phyloP scores from a whole-genome alignment of 2,329 filamentous ascomycete species.

The Ceratocystis lukuohia region DNA sequence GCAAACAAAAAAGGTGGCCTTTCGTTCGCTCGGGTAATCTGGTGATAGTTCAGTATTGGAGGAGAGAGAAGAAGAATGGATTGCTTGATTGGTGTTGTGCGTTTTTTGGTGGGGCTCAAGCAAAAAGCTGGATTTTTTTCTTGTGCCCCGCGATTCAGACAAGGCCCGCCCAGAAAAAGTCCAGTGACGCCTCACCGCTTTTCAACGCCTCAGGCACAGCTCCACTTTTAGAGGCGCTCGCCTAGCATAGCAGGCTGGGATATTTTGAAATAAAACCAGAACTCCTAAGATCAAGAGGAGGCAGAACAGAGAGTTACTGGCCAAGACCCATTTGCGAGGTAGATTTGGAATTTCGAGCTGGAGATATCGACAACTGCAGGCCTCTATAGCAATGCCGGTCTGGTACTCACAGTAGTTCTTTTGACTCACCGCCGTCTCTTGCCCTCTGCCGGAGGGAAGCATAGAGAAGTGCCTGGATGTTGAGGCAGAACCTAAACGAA shows the following conservation, averaged over 20 bases:
- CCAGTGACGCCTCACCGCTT: not conserved
- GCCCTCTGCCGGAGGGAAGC: not conserved
- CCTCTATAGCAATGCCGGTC: too few species aligned
- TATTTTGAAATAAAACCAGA: not conserved
- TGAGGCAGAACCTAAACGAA: not conserved
- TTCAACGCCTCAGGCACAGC: conserved; percentile 11
- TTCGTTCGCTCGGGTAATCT: conserved; percentile 10
- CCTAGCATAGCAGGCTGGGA: not conserved
- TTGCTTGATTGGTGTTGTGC: conserved; percentile 19
- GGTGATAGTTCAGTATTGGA: conserved; percentile 18
- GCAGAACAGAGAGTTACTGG: not conserved
- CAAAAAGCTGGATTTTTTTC: conserved; percentile 20
- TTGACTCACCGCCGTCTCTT: too few species aligned
- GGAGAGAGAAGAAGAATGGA: conserved; percentile 16
- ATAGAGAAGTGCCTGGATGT: not conserved
- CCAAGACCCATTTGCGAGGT: too few species aligned
- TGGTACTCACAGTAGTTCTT: too few species aligned
- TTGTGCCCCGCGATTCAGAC: conserved; percentile 18
- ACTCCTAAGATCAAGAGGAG: not conserved
- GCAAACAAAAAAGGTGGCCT: conserved; percentile 6
- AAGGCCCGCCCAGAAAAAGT: not conserved
- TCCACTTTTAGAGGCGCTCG: conserved; percentile 8
- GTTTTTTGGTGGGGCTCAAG: conserved; percentile 20
- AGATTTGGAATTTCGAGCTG: too few species aligned
- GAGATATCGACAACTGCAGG: too few species aligned